These are phyloP conservation scores for Xylariaceae sp. DNA, from an alignment of 2,329 filamentous ascomycete species.

Conservation along the genomic window DNA sequence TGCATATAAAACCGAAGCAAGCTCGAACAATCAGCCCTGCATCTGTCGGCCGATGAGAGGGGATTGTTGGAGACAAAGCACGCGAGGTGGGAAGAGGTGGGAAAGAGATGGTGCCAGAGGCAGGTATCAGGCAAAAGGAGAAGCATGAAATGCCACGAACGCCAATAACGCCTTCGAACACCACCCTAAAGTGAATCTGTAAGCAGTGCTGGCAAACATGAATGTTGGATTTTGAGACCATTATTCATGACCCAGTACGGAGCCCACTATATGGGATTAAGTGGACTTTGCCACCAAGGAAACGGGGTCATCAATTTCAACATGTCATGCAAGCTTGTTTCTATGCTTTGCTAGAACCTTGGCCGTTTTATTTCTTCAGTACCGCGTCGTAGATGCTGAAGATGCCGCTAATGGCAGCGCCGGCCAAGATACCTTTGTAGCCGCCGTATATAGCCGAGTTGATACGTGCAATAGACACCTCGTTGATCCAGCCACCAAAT, in stretches of 20 bases:
- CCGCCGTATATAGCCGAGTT: conserved; percentile 73
- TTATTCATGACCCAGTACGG: conserved; percentile 17
- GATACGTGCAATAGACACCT: conserved; percentile 66
- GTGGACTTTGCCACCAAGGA: conserved; percentile 3
- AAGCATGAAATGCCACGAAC: conserved; percentile 28
- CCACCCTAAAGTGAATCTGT: conserved; percentile 24
- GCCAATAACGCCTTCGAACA: conserved; percentile 37
- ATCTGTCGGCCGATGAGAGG: neutral
- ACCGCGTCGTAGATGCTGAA: conserved; percentile 80
- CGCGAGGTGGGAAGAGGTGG: neutral
- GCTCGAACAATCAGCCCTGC: neutral
- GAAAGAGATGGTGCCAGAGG: conserved; percentile 22
- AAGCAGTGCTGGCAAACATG: conserved; percentile 13
- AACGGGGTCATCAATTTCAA: conserved; percentile 6
- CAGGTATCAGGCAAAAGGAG: conserved; percentile 36
- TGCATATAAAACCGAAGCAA: neutral
- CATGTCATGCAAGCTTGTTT: too few relatives aligned
- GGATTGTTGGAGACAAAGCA: neutral
- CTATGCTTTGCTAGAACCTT: too few relatives aligned
- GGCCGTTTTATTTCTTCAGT: conserved; percentile 69
- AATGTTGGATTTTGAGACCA: neutral
- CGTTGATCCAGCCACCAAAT: conserved; percentile 67
- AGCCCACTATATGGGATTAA: conserved; percentile 5
- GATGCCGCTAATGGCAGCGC: conserved; percentile 70
- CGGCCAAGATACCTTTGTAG: conserved; percentile 72